phyloP scores from a whole-genome alignment of 75 land plant genomes.

The Cryptomeria japonica region DNA sequence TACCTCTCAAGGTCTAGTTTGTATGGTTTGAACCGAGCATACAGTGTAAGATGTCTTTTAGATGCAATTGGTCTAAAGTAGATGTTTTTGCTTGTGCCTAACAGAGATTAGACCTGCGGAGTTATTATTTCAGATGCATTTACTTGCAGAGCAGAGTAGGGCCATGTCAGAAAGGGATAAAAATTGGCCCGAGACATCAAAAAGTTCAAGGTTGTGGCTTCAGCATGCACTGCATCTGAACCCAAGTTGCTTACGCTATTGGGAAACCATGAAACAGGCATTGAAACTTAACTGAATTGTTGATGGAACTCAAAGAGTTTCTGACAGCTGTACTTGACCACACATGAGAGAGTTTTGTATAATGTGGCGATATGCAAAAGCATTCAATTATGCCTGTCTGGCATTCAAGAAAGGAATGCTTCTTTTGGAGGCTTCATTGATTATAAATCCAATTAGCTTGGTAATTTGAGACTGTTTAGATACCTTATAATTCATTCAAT shows the following conservation, averaged over 20 bases:
- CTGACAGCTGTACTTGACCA: background rate
- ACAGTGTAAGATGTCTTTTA: background rate
- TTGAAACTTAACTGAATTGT: background rate
- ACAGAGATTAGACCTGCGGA: slow-evolving; percentile 80
- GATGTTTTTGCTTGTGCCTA: background rate
- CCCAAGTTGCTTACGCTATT: slow-evolving; percentile 69
- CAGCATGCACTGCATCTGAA: slow-evolving; percentile 72
- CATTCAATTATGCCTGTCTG: background rate
- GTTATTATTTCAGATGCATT: slow-evolving; percentile 72
- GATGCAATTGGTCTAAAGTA: background rate
- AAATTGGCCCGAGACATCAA: slow-evolving; percentile 27
- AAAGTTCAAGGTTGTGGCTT: slow-evolving; percentile 45
- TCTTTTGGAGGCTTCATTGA: background rate
- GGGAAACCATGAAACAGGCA: slow-evolving; percentile 54
- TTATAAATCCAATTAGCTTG: background rate
- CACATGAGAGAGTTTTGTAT: background rate
- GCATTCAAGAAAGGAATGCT: background rate
- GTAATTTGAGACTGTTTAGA: background rate
- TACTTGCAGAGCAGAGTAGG: slow-evolving; percentile 47
- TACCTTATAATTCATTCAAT: background rate
- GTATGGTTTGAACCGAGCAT: background rate
- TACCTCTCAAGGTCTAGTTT: background rate
- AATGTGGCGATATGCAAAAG: background rate
- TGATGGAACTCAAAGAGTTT: background rate
- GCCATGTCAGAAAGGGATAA: slow-evolving; percentile 19